These are phyloP conservation scores for Arthrobotrys pseudoclavata DNA, from an alignment of 2,329 filamentous ascomycete species.

Conservation along the genomic window DNA sequence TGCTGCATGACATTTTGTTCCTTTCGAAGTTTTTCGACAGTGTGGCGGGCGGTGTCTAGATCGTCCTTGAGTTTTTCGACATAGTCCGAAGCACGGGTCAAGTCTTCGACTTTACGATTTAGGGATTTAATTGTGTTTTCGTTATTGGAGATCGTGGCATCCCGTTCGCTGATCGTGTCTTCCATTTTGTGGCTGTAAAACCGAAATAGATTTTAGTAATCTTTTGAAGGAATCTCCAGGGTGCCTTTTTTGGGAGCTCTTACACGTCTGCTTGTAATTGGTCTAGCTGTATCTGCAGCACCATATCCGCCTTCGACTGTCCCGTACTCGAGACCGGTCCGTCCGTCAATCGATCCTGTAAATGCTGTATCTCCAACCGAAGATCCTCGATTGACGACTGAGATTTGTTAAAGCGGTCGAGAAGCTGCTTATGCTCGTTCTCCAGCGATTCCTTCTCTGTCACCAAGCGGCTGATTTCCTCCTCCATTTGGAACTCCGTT, in stretches of 20 bases:
- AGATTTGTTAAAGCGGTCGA: conserved; percentile 61
- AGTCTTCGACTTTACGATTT: conserved; percentile 63
- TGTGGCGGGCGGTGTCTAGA: conserved; percentile 63
- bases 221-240: too few species aligned
- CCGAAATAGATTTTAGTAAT: not conserved
- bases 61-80: conserved; percentile 64
- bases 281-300: conserved; percentile 63
- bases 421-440: conserved; percentile 61
- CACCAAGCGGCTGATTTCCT: conserved; percentile 63
- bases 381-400: conserved; percentile 52
- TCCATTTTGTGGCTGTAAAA: conserved; percentile 62
- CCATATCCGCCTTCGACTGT: conserved; percentile 61
- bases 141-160: conserved; percentile 61
- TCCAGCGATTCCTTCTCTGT: conserved; percentile 63
- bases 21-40: conserved; percentile 64
- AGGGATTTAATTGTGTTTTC: conserved; percentile 62
- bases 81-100: conserved; percentile 62
- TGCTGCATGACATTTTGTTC: conserved; percentile 64
- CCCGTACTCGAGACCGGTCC: conserved; percentile 53
- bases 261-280: conserved; percentile 63
- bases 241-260: not conserved
- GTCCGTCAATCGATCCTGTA: conserved; percentile 61
- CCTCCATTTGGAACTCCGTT: conserved; percentile 64
- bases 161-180: conserved; percentile 63
- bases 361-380: conserved; percentile 45